These are phyloP conservation scores for Teunomyces lycoperdinae DNA, from an alignment of 805 yeast species.

Conservation along the genomic window DNA sequence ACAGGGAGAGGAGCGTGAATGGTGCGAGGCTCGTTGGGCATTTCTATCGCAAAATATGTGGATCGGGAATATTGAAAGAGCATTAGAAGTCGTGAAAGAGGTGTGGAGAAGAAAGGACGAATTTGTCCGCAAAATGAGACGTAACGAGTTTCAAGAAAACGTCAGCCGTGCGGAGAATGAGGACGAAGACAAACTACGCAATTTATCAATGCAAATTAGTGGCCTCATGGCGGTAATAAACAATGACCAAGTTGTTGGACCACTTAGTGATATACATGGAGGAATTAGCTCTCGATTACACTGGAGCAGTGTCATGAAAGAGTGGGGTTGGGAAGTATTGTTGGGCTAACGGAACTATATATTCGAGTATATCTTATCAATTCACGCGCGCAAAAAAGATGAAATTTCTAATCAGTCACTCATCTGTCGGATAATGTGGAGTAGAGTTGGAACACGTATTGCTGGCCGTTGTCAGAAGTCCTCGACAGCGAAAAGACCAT, in stretches of 20 bases:
- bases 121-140: slow-evolving; percentile 22
- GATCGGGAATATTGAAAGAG: slow-evolving; percentile 65
- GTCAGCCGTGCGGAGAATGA: slow-evolving; percentile 4
- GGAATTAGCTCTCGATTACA: slow-evolving; percentile 53
- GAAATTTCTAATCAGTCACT: neutral
- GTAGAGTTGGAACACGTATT: neutral
- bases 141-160: slow-evolving; percentile 12
- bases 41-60: slow-evolving; percentile 51
- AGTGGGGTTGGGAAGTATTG: slow-evolving; percentile 75
- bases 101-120: slow-evolving; percentile 67
- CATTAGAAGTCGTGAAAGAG: slow-evolving; percentile 66
- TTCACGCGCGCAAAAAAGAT: neutral
- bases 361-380: slow-evolving; percentile 6
- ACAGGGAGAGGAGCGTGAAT: slow-evolving; percentile 55
- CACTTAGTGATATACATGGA: slow-evolving; percentile 30
- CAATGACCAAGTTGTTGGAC: slow-evolving; percentile 26
- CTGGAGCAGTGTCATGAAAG: slow-evolving; percentile 70
- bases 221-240: slow-evolving; percentile 42
- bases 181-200: slow-evolving; percentile 8
- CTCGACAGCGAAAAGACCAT: neutral
- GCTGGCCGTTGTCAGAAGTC: neutral
- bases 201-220: slow-evolving; percentile 31
- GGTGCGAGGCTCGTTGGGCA: slow-evolving; percentile 61
- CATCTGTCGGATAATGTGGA: neutral
- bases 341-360: slow-evolving; percentile 38